Evolutionary conservation across 768 basidiomycete species (phyloP).

Genomic region (Mycena leptocephala): DNA sequence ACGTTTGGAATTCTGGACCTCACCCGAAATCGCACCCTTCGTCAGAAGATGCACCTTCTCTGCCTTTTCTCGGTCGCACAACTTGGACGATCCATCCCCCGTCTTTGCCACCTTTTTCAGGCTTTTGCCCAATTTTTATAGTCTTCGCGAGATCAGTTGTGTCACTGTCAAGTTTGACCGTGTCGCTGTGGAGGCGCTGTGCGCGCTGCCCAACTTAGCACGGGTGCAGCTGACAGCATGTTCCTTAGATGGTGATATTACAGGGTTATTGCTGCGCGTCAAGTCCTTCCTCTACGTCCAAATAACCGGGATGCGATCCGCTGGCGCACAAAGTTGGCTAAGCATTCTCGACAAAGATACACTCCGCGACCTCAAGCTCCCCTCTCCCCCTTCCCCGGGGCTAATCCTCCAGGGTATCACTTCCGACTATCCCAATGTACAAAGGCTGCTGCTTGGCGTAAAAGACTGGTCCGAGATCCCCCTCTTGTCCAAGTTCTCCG

Average conservation of each 20-base stretch:
- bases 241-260: background rate
- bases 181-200: background rate
- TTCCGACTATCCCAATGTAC: background rate
- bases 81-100: background rate
- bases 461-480: background rate
- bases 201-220: background rate
- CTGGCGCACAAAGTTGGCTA: background rate
- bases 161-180: background rate
- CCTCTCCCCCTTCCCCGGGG: background rate
- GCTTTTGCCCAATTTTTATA: background rate
- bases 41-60: background rate
- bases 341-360: background rate
- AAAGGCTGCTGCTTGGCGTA: background rate
- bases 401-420: background rate
- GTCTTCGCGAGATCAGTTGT: background rate
- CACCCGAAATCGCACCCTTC: background rate
- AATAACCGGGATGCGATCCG: no score
- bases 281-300: background rate
- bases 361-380: background rate
- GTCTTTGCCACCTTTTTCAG: background rate
- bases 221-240: background rate
- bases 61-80: background rate
- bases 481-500: background rate
- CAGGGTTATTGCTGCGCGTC: background rate
- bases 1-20: conserved; percentile 14